phyloP scores from a whole-genome alignment of 257 asterid genomes.

The Solanum bulbocastanum region DNA sequence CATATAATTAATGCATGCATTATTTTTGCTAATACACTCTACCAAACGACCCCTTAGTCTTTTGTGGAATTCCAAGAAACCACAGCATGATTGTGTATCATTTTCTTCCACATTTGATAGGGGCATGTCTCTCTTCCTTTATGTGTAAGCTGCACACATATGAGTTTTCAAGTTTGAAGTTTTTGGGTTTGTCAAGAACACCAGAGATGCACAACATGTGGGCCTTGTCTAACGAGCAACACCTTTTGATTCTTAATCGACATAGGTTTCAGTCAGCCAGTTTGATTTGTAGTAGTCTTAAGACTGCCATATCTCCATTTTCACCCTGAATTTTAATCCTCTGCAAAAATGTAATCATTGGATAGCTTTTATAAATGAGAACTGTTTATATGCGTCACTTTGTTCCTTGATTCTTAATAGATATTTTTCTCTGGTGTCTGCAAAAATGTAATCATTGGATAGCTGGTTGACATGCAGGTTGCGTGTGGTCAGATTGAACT shows the following conservation, averaged over 20 bases:
- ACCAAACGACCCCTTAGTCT: background rate
- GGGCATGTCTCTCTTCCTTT: background rate
- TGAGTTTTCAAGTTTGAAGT: background rate
- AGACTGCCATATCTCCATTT: background rate
- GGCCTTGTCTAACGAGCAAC: background rate
- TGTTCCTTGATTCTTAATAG: background rate
- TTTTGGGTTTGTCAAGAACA: background rate
- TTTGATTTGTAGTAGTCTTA: background rate
- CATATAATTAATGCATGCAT: too few species aligned
- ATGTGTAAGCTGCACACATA: background rate
- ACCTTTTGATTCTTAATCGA: background rate
- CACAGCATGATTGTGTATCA: background rate
- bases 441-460: background rate
- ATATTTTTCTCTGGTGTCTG: background rate
- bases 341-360: background rate
- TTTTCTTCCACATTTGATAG: background rate
- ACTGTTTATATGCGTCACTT: background rate
- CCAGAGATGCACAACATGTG: background rate
- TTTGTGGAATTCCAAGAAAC: background rate
- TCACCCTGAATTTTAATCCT: background rate
- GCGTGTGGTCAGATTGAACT: constrained; percentile 53
- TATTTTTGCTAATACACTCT: too few species aligned
- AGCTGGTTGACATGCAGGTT: constrained; percentile 33
- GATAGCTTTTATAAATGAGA: background rate
- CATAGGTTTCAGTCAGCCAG: background rate